These are phyloP conservation scores for Phragmites australis DNA, from an alignment of 176 grass and related monocot species.

Conservation along the genomic window DNA sequence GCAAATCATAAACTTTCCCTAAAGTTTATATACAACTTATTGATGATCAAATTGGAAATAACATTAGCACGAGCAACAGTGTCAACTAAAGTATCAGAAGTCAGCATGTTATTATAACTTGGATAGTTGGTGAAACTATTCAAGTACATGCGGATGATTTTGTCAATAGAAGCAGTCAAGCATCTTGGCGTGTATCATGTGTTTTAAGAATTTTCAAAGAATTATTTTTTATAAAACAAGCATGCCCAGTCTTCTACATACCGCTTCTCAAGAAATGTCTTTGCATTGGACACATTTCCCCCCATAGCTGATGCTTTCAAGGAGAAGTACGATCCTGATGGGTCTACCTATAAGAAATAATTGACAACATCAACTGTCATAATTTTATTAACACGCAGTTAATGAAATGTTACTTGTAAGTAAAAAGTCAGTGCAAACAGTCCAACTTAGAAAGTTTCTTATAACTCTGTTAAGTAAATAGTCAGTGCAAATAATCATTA, in stretches of 20 bases:
- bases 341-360: slow-evolving; percentile 59
- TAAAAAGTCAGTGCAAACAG: not conserved
- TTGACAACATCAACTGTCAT: not conserved
- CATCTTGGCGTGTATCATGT: not conserved
- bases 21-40: not conserved
- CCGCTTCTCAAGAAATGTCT: slow-evolving; percentile 98
- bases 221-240: not conserved
- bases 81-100: not conserved
- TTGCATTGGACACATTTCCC: slow-evolving; percentile 96
- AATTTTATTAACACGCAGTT: not conserved
- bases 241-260: not conserved
- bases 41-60: not conserved
- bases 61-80: not conserved
- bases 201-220: not conserved
- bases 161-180: not conserved
- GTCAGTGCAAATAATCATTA: not conserved
- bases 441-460: not conserved
- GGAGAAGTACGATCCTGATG: slow-evolving; percentile 97
- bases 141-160: not conserved
- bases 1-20: not conserved
- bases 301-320: slow-evolving; percentile 99
- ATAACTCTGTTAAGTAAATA: not conserved
- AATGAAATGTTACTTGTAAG: not conserved
- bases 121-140: not conserved
- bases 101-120: not conserved